Evolutionary conservation across 306 rosid species (phyloP).

Genomic region (Dalbergia cultrata): DNA sequence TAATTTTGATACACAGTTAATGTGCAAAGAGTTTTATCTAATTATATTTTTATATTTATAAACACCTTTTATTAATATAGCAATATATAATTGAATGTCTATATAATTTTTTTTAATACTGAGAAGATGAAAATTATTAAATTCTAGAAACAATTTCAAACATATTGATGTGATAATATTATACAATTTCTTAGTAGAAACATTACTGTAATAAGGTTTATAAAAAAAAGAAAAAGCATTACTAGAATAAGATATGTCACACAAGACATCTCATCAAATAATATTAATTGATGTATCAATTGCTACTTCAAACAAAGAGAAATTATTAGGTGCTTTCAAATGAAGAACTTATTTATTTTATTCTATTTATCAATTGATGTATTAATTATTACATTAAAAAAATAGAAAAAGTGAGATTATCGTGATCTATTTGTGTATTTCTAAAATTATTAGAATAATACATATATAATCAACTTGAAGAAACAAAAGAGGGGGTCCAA

Average conservation of each 20-base stretch:
- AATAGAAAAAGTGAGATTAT: not conserved
- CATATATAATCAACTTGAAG: conserved; percentile 22
- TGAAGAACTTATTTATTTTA: too few relatives aligned
- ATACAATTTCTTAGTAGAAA: conserved; percentile 12
- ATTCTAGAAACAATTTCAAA: not conserved
- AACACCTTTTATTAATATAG: too few relatives aligned
- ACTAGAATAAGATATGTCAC: not conserved
- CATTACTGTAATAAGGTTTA: not conserved
- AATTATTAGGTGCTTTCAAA: too few relatives aligned
- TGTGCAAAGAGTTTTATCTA: too few relatives aligned
- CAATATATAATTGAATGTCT: too few relatives aligned
- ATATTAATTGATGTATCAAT: conserved; percentile 9
- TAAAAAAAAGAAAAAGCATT: not conserved
- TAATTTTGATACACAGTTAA: too few relatives aligned
- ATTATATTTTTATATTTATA: too few relatives aligned
- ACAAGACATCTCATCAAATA: not conserved
- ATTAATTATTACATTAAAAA: too few relatives aligned
- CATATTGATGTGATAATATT: not conserved
- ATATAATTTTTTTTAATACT: too few relatives aligned
- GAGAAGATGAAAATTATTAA: not conserved
- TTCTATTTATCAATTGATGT: too few relatives aligned
- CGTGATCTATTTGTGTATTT: conserved; percentile 4
- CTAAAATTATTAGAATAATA: conserved; percentile 6
- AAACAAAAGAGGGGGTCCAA: conserved; percentile 29
- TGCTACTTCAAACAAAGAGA: not conserved